phyloP scores from a whole-genome alignment of 805 yeast species.

The Cyberlindnera mississippiensis region DNA sequence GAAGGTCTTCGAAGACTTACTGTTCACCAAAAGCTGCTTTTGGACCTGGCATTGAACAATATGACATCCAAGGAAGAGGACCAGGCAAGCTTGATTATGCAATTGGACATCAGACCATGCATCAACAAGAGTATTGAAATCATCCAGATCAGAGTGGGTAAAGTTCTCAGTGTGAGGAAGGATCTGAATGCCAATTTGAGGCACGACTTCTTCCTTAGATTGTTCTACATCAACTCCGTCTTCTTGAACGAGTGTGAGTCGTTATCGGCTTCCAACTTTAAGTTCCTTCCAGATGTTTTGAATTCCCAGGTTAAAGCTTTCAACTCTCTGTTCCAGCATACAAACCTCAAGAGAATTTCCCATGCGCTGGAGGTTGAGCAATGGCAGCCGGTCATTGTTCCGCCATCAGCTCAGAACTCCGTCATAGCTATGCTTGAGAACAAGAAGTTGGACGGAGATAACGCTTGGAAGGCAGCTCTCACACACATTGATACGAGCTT shows the following conservation, averaged over 20 bases:
- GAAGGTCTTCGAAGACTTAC: conserved; percentile 73
- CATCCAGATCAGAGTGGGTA: conserved; percentile 72
- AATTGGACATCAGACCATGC: conserved; percentile 62
- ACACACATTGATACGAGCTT: conserved; percentile 20
- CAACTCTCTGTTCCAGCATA: conserved; percentile 50
- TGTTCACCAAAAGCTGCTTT: conserved; percentile 70
- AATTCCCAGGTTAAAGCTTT: conserved; percentile 63
- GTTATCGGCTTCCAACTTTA: conserved; percentile 58
- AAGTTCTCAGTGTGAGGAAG: conserved; percentile 71
- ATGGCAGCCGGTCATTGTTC: conserved; percentile 75
- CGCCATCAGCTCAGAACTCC: conserved; percentile 41
- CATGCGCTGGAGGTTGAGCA: conserved; percentile 57
- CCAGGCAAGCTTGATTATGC: conserved; percentile 40
- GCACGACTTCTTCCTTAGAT: conserved; percentile 57
- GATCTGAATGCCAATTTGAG: conserved; percentile 60
- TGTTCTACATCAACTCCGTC: conserved; percentile 61
- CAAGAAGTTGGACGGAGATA: conserved; percentile 41
- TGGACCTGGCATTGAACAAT: conserved; percentile 60
- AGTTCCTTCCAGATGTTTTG: conserved; percentile 63
- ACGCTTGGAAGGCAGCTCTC: conserved; percentile 42
- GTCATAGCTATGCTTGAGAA: conserved; percentile 49
- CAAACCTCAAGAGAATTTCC: conserved; percentile 43
- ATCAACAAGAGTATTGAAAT: conserved; percentile 65
- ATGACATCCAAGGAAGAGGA: conserved; percentile 29
- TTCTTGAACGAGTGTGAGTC: conserved; percentile 83